Evolutionary conservation across 179 eudicot species (phyloP), one percentile per base, ranked within the genome.

Genomic region (Heliamphora pulchella): DNA sequence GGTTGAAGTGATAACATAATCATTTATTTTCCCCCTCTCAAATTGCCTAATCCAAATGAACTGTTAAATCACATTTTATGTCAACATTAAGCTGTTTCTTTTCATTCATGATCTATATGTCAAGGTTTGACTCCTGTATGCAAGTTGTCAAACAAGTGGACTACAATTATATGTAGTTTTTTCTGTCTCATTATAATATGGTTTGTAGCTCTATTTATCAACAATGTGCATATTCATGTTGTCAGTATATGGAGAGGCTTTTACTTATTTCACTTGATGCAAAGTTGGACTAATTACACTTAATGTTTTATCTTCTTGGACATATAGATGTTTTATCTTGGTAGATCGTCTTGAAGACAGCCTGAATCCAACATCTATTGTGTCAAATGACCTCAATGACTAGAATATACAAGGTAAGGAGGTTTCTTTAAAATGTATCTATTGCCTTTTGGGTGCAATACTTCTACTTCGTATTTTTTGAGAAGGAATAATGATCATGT

Each of bases 281-380:
- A 4, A 8, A 74, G 14, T 74, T 72, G 63, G 6, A 53, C 43
- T 2, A 11, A 48, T n/a, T 71, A n/a, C 2, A 48, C 74, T 0
- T 57, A 6, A 17, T 48, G n/a, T 47, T 51, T 41, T 44, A 43
- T 39, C 46, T 69, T 2, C 17, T 58, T 8, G 54, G 14, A 68
- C 11, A 18, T 62, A 15, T 31, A 54, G 41, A 73, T 65, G 75
- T 80, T 79, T 75, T 43, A 53, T 51, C 44, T 76, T 84, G 77
- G 51, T 82, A 94, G 98, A 94, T 91, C 88, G 85, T 64, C 93
- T 91, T 71, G 83, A 87, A 85, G 89, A 91, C 85, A 70, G 82
- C 64, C 84, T 85, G 65, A 91, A 91, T 85, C 81, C 98, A 80
- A 84, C 81, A 55, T 88, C 94, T 67, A 93, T 94, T 79, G 92